A percentile compares a stretch with the other conserved stretches of the same genome.
phyloP scores from a whole-genome alignment of 495 filamentous ascomycete species.

The Penicillium parvum region DNA sequence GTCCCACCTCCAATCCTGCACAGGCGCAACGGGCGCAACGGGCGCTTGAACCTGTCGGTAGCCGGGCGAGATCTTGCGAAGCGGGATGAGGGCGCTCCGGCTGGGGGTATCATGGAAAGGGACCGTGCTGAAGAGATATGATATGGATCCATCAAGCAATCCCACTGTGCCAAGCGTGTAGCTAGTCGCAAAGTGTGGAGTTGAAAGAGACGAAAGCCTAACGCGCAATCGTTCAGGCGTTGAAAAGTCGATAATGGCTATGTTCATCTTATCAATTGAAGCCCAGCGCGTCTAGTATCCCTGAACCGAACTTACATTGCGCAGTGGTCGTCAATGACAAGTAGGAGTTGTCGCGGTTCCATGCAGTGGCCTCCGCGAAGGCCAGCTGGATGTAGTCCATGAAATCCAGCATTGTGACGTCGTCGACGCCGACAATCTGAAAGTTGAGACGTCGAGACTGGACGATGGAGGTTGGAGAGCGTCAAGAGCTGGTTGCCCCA shows the following conservation, averaged over 20 bases:
- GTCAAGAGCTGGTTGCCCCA: conserved; percentile 33
- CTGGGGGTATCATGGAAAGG: conserved; percentile 55
- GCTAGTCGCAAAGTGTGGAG: conserved; percentile 85
- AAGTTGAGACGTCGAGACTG: neutral
- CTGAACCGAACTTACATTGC: conserved; percentile 51
- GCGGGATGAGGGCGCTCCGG: conserved; percentile 55
- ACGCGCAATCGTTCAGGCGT: conserved; percentile 77
- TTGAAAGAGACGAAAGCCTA: conserved; percentile 78
- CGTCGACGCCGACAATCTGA: neutral
- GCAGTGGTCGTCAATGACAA: conserved; percentile 81
- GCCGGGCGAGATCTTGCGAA: conserved; percentile 61
- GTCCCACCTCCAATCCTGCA: conserved; percentile 31
- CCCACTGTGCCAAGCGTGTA: conserved; percentile 83
- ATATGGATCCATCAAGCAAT: conserved; percentile 84
- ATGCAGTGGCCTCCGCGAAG: conserved; percentile 80
- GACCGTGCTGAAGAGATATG: conserved; percentile 83
- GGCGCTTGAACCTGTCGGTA: conserved; percentile 61
- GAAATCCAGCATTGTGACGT: conserved; percentile 79
- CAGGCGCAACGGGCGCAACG: conserved; percentile 32
- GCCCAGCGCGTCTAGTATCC: conserved; percentile 8
- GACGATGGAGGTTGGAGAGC: neutral
- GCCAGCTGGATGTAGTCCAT: conserved; percentile 96
- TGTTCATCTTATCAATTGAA: conserved; percentile 1
- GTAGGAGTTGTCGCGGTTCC: conserved; percentile 94
- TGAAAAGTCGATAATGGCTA: conserved; percentile 79